Percentiles rank a stretch among this genome's conserved stretches.
phyloP scores from a whole-genome alignment of 2,329 filamentous ascomycete genomes.

The Triangularia setosa region DNA sequence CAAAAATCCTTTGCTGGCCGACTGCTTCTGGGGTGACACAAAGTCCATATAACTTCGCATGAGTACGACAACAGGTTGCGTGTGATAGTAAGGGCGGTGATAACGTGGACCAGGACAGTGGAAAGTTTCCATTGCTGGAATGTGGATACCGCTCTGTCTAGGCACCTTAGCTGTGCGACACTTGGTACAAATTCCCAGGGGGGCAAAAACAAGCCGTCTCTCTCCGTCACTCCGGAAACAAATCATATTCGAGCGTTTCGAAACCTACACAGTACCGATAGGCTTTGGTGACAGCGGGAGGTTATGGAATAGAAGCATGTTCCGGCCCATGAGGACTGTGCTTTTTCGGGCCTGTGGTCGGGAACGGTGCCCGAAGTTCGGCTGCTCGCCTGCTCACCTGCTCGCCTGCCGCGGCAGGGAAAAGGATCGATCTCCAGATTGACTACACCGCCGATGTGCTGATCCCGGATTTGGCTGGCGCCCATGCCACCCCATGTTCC shows the following conservation, averaged over 20 bases:
- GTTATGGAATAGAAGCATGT: background rate
- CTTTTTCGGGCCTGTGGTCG: background rate
- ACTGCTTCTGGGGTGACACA: slow-evolving; percentile 6
- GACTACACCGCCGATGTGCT: slow-evolving; percentile 14
- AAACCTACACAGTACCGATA: background rate
- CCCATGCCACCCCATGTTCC: background rate
- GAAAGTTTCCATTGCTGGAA: background rate
- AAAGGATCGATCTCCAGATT: background rate
- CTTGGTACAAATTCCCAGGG: background rate
- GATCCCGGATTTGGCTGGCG: slow-evolving; percentile 7
- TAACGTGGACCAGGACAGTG: background rate
- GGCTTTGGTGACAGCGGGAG: background rate
- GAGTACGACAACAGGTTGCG: background rate
- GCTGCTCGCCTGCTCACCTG: background rate
- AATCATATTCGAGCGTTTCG: slow-evolving; percentile 11
- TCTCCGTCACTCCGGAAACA: slow-evolving; percentile 19
- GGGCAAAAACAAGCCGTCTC: background rate
- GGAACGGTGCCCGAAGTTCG: slow-evolving; percentile 2
- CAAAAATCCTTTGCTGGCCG: slow-evolving; percentile 3
- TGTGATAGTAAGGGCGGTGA: background rate
- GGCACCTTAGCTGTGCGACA: background rate
- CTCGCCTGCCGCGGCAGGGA: slow-evolving; percentile 1
- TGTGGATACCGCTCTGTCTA: background rate
- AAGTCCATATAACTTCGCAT: background rate
- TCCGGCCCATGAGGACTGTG: background rate